Evolutionary conservation across 2,329 filamentous ascomycete species (phyloP).

Genomic region (Ophiocordyceps camponoti-saundersi): DNA sequence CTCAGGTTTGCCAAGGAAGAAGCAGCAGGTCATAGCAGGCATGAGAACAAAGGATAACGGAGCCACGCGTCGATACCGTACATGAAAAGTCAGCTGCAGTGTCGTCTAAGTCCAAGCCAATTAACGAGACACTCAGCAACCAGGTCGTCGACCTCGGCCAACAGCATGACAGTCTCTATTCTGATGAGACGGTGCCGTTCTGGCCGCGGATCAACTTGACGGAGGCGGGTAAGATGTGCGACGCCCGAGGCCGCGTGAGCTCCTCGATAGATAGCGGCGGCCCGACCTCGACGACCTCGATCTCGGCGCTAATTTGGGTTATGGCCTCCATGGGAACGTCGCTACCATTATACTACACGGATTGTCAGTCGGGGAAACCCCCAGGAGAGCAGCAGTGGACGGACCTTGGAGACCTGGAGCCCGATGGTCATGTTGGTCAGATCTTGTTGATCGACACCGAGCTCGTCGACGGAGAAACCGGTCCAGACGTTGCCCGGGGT

Average conservation of each 20-base stretch:
- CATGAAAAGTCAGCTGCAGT: too few relatives aligned
- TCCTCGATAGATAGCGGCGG: not conserved
- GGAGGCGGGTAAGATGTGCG: not conserved
- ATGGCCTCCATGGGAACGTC: not conserved
- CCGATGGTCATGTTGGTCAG: not conserved
- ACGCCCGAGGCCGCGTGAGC: not conserved
- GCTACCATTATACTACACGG: not conserved
- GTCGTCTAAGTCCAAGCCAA: too few relatives aligned
- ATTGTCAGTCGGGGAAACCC: not conserved
- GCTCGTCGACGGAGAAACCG: not conserved
- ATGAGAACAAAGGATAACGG: too few relatives aligned
- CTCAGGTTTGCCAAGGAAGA: too few relatives aligned
- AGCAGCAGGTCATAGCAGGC: too few relatives aligned
- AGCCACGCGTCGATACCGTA: too few relatives aligned
- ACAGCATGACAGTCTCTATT: not conserved
- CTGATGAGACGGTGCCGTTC: not conserved
- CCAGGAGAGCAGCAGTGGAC: not conserved
- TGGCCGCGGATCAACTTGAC: not conserved
- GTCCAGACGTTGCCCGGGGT: not conserved
- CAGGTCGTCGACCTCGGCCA: not conserved
- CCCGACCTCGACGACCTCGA: not conserved
- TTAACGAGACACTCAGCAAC: too few relatives aligned
- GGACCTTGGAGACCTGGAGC: not conserved
- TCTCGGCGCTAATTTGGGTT: not conserved
- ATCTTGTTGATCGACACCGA: not conserved